Evolutionary conservation across 305 asterid genomes (phyloP), one percentile per base, ranked within the genome.

Genomic region (Rubia tinctorum): DNA sequence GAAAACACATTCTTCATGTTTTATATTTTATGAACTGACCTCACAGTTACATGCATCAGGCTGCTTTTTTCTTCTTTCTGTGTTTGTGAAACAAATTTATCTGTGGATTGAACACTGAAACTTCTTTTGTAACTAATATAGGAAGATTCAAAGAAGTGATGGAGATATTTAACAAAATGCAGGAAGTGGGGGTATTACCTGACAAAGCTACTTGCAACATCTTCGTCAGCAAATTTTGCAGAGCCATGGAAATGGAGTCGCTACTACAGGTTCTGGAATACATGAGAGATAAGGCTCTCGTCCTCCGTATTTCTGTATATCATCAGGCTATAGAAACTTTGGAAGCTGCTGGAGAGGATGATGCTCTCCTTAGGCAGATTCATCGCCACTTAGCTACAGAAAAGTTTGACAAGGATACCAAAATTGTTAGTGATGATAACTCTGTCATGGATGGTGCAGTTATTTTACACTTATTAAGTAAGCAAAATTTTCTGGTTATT

Each of bases 151-250:
- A 51, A 25, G 96, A 92, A 80, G 93, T 86, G 64, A 71, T 90
- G 77, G 94, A 89, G 84, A 86, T 95, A 73, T 95, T 95, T 77
- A 63, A 76, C 78, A 86, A 84, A 82, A 95, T 95, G 98, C 98
- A 89, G 82, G 89, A 85, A 34, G 91, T 92, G 68, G 91, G 91
- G 49, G 94, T 85, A 80, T 86, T 77, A 63, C 99, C 98, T 49
- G 98, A 95, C 75, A 95, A 95, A 87, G 96, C 98, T 74, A 37
- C 99, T 22, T 95, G 99, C 84, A 92, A 89, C 80, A 90, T 89
- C 81, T 84, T 95, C 75, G 83, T 90, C 22, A 93, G 89, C 61
- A 84, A 84, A 72, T 88, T 88, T 80, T 86, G 96, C 81, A 82
- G 39, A 75, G 85, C 86, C 56, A 83, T 87, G 66, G 88, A 85